Conservation (phyloP, 2,329 filamentous ascomycete genomes). For the Phoma sp. region DNA sequence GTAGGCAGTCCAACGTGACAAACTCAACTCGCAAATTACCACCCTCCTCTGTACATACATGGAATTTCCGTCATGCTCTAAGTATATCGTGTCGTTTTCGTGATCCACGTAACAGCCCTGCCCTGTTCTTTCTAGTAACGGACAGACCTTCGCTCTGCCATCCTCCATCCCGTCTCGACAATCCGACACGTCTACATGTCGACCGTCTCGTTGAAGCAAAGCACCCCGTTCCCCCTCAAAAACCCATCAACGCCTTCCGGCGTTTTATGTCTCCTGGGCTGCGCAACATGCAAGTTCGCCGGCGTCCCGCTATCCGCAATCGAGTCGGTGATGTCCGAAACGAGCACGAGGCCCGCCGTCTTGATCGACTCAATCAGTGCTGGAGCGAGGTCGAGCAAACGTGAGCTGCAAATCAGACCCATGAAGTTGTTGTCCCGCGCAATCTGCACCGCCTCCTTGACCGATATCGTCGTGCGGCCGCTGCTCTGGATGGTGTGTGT, state of each 20-base stretch:
- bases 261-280: slow-evolving; percentile 54
- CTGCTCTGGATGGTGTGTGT: slow-evolving; percentile 61
- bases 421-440: slow-evolving; percentile 98
- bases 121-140: neutral
- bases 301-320: slow-evolving; percentile 42
- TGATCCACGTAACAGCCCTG: neutral
- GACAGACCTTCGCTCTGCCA: neutral
- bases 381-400: slow-evolving; percentile 82
- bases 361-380: slow-evolving; percentile 93
- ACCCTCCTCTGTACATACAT: neutral
- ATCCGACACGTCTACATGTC: slow-evolving; percentile 45
- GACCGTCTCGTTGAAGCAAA: slow-evolving; percentile 92
- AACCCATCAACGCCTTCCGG: slow-evolving; percentile 88
- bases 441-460: slow-evolving; percentile 93
- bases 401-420: slow-evolving; percentile 90
- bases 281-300: slow-evolving; percentile 51
- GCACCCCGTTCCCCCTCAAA: slow-evolving; percentile 81
- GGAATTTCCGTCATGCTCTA: too few species aligned
- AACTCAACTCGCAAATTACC: neutral
- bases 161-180: neutral
- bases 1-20: neutral
- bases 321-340: slow-evolving; percentile 80
- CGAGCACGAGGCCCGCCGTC: slow-evolving; percentile 87
- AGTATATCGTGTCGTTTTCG: neutral
- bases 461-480: slow-evolving; percentile 77